These are phyloP conservation scores for Helianthus annuus DNA, from an alignment of 129 eudicot genomes.

Conservation along the genomic window HanXRQr2.0-SUNRISE NC_035444.2:9378477-9378976, in stretches of 20 bases:
- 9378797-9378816: constrained; percentile 64
- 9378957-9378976: background rate
- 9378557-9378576: constrained; percentile 24
- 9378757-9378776: constrained; percentile 34
- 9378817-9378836: constrained; percentile 59
- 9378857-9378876: constrained; percentile 20
- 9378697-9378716: background rate
- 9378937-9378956: background rate
- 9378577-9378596: constrained; percentile 1
- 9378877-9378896: background rate
- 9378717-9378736: constrained; percentile 30
- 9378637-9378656: background rate
- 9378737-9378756: constrained; percentile 61
- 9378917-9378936: background rate
- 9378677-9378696: constrained; percentile 24
- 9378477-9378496: constrained; percentile 5
- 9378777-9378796: constrained; percentile 57
- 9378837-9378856: constrained; percentile 82
- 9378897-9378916: background rate
- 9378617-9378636: no score
- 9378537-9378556: constrained; percentile 6
- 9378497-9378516: constrained; percentile 15
- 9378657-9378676: background rate
- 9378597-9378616: background rate
- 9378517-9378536: constrained; percentile 33